A percentile compares a stretch with the other conserved stretches of the same genome.
phyloP scores from a whole-genome alignment of 2,329 filamentous ascomycete species.

The Hypomyces perniciosus region DNA sequence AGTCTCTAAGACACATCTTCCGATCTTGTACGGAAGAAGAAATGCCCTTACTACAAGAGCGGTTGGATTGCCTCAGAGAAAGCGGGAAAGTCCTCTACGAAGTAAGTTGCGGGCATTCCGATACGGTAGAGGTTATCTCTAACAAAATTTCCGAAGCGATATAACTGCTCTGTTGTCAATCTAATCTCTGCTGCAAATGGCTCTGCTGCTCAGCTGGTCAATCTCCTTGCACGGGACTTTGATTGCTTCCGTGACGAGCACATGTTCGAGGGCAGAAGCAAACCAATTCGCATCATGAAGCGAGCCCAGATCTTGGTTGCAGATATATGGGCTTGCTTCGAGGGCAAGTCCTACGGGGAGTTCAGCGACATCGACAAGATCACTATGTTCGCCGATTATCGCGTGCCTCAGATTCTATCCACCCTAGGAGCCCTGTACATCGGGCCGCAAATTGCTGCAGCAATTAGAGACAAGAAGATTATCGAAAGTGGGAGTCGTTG shows the following conservation, averaged over 20 bases:
- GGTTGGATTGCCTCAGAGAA: slow-evolving; percentile 74
- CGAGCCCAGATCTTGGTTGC: slow-evolving; percentile 94
- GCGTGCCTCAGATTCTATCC: slow-evolving; percentile 88
- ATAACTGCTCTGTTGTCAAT: slow-evolving; percentile 65
- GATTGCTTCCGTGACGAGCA: slow-evolving; percentile 80
- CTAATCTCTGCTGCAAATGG: slow-evolving; percentile 67
- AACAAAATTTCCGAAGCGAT: slow-evolving; percentile 48
- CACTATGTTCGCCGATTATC: slow-evolving; percentile 98
- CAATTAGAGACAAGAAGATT: slow-evolving; percentile 57
- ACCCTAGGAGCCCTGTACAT: slow-evolving; percentile 77
- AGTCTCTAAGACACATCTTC: slow-evolving; percentile 71
- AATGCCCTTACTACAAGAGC: slow-evolving; percentile 76
- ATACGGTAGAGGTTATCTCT: background rate
- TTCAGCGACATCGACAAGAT: slow-evolving; percentile 92
- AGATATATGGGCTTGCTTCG: slow-evolving; percentile 93
- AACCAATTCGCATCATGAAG: slow-evolving; percentile 76
- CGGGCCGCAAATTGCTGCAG: slow-evolving; percentile 68
- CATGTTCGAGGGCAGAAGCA: slow-evolving; percentile 62
- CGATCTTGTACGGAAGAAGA: slow-evolving; percentile 78
- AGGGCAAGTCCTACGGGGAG: slow-evolving; percentile 68
- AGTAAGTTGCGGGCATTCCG: slow-evolving; percentile 40
- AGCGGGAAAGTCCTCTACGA: slow-evolving; percentile 74
- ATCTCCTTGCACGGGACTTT: slow-evolving; percentile 77
- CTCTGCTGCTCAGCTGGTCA: slow-evolving; percentile 80
- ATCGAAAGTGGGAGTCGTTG: slow-evolving; percentile 68